Evolutionary conservation across 164 flowering plant species (phyloP).

Genomic region (Akebia trifoliata): DNA sequence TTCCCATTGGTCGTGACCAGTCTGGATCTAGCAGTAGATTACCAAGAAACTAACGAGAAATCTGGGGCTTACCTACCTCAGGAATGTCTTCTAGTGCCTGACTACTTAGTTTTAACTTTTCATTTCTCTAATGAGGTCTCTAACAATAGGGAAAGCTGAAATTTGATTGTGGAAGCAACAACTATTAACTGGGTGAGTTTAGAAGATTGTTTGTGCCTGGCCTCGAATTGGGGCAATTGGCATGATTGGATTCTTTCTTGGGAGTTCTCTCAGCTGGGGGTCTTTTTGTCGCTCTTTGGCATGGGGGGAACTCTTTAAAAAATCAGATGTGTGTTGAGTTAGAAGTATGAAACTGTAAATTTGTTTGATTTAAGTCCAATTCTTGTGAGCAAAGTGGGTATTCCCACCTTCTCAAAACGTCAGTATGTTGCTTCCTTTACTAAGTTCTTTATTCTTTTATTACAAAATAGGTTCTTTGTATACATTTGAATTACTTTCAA

Average conservation of each 20-base stretch:
- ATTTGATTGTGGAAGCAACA: slow-evolving; percentile 32
- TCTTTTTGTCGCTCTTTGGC: slow-evolving; percentile 42
- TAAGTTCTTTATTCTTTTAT: slow-evolving; percentile 44
- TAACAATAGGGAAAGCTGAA: slow-evolving; percentile 35
- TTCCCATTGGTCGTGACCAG: slow-evolving; percentile 30
- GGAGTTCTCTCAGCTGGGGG: slow-evolving; percentile 46
- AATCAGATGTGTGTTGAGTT: slow-evolving; percentile 20
- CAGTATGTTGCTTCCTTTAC: slow-evolving; percentile 33
- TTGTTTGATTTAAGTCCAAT: slow-evolving; percentile 24
- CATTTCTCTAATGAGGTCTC: slow-evolving; percentile 34
- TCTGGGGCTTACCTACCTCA: slow-evolving; percentile 17
- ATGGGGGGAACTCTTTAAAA: slow-evolving; percentile 30
- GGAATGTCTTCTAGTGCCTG: slow-evolving; percentile 27
- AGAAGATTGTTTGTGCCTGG: slow-evolving; percentile 59
- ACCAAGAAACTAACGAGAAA: slow-evolving; percentile 16
- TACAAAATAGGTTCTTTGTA: slow-evolving; percentile 27
- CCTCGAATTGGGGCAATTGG: slow-evolving; percentile 36
- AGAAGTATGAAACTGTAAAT: slow-evolving; percentile 27
- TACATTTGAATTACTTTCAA: slow-evolving; percentile 13
- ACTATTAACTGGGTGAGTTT: slow-evolving; percentile 36
- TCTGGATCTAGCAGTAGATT: slow-evolving; percentile 18
- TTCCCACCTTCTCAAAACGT: slow-evolving; percentile 20
- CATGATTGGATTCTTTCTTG: slow-evolving; percentile 34
- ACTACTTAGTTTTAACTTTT: slow-evolving; percentile 47
- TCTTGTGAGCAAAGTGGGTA: slow-evolving; percentile 32